phyloP scores from a whole-genome alignment of 2,329 filamentous ascomycete genomes.

The Bipolaris sorokiniana region DNA sequence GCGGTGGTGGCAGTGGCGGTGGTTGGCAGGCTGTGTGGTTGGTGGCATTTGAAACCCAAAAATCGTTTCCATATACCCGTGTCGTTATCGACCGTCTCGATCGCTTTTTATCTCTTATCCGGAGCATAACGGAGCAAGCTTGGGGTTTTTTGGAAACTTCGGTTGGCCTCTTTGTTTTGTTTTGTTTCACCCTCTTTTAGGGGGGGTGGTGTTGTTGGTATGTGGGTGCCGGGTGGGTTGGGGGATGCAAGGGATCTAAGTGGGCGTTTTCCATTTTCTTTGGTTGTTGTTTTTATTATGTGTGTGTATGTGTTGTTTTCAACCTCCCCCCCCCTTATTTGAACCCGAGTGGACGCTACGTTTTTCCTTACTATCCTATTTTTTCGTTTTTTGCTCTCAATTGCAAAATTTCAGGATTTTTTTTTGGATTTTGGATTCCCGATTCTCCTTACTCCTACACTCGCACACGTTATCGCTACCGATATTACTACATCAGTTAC shows the following conservation, averaged over 20 bases:
- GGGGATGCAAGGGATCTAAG: background rate
- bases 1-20: background rate
- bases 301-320: background rate
- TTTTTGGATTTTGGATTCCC: background rate
- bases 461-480: background rate
- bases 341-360: background rate
- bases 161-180: conserved; percentile 3
- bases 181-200: background rate
- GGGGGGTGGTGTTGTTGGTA: background rate
- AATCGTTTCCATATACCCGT: conserved; percentile 11
- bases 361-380: background rate
- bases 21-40: background rate
- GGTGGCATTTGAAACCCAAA: conserved; percentile 5
- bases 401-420: background rate
- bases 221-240: no score
- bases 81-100: conserved; percentile 9
- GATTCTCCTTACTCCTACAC: background rate
- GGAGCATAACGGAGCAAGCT: conserved; percentile 4
- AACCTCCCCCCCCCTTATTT: background rate
- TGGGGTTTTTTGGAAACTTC: conserved; percentile 8
- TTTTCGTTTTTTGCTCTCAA: background rate
- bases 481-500: background rate
- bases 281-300: background rate
- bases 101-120: conserved; percentile 9
- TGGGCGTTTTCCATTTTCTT: background rate